These are phyloP conservation scores for Plasmodium cynomolgi DNA, from an alignment of 169 alveolate species.

Conservation along the genomic window DNA sequence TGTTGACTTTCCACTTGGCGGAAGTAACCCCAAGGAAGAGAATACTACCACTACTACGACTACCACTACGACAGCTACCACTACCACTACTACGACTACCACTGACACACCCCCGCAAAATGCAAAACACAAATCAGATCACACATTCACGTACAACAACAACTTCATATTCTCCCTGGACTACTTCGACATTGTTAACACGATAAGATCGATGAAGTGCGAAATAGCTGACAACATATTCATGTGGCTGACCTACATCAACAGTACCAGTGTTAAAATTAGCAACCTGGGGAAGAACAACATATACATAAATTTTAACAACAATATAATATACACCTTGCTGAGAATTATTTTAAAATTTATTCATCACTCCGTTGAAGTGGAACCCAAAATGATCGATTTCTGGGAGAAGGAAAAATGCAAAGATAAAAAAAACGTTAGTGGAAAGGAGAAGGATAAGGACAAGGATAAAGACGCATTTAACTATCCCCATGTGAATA, in stretches of 20 bases:
- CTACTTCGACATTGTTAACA: slow-evolving; percentile 56
- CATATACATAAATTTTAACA: slow-evolving; percentile 68
- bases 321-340: slow-evolving; percentile 43
- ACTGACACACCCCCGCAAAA: neutral
- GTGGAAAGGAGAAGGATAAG: slow-evolving; percentile 54
- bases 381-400: slow-evolving; percentile 47
- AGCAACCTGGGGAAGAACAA: slow-evolving; percentile 54
- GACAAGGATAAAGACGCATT: slow-evolving; percentile 49
- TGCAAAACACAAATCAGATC: neutral
- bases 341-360: slow-evolving; percentile 62
- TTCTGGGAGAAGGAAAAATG: slow-evolving; percentile 58
- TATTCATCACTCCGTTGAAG: slow-evolving; percentile 34
- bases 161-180: slow-evolving; percentile 45
- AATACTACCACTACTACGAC: neutral
- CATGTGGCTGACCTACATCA: slow-evolving; percentile 69
- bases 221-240: slow-evolving; percentile 60
- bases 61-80: neutral
- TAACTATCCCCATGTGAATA: slow-evolving; percentile 46
- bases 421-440: slow-evolving; percentile 29
- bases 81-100: neutral
- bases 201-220: slow-evolving; percentile 65
- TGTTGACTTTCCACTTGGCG: neutral
- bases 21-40: neutral
- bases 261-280: slow-evolving; percentile 73
- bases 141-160: slow-evolving; percentile 36